Evolutionary conservation across 1,284 basidiomycete species (phyloP).

Genomic region (Melampsora larici-populina): DNA sequence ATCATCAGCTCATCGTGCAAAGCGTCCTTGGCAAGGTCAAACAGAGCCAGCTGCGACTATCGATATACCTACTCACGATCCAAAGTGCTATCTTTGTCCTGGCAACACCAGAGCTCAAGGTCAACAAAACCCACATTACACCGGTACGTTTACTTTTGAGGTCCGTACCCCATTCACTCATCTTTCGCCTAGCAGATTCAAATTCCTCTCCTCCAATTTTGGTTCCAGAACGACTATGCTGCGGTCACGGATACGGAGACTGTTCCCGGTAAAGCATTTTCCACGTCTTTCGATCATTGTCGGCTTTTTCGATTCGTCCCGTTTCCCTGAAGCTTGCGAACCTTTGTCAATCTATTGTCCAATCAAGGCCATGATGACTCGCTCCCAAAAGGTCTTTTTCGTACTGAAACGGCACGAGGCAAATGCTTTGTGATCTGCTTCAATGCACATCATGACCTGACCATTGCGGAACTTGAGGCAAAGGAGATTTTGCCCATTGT

Average conservation of each 20-base stretch:
- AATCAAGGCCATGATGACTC: conserved; percentile 20
- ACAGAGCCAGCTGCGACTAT: conserved; percentile 63
- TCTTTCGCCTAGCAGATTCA: not conserved
- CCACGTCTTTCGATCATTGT: conserved; percentile 59
- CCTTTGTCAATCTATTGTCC: not conserved
- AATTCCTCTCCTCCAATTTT: conserved; percentile 40
- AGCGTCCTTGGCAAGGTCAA: conserved; percentile 80
- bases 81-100: conserved; percentile 83
- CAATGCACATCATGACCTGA: conserved; percentile 85
- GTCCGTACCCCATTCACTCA: conserved; percentile 52
- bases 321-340: too few species aligned
- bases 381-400: conserved; percentile 58
- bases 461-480: conserved; percentile 68
- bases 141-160: conserved; percentile 60
- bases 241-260: conserved; percentile 64
- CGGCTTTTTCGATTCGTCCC: conserved; percentile 51
- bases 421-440: conserved; percentile 86
- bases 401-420: conserved; percentile 70
- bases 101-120: conserved; percentile 79
- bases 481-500: conserved; percentile 69
- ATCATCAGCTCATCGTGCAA: conserved; percentile 57
- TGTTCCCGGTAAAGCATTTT: conserved; percentile 20
- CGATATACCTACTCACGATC: conserved; percentile 67
- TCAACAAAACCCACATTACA: conserved; percentile 67
- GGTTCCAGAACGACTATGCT: conserved; percentile 81